These are phyloP conservation scores for Ophiostoma piceae DNA, from an alignment of 2,329 filamentous ascomycete genomes.

Conservation along the genomic window DNA sequence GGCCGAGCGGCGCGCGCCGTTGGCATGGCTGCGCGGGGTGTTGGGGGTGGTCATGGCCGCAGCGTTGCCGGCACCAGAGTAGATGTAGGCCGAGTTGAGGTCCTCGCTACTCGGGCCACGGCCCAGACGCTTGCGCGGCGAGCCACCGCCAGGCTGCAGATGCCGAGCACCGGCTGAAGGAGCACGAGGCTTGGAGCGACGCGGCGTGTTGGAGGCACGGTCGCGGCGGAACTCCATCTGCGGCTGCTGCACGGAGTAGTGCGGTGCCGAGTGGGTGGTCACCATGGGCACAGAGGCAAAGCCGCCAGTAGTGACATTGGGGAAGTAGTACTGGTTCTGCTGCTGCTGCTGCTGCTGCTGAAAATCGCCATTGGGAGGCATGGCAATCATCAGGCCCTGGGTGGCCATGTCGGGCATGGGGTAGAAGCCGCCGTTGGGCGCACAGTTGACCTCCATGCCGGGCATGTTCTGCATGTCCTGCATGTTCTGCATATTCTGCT, in stretches of 20 bases:
- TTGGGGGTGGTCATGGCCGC: constrained; percentile 17
- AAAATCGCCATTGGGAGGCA: constrained; percentile 39
- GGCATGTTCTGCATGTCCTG: neutral
- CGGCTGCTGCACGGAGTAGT: constrained; percentile 13
- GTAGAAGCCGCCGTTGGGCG: constrained; percentile 12
- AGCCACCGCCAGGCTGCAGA: constrained; percentile 35
- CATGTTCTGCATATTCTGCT: constrained; percentile 11
- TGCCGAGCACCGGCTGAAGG: constrained; percentile 52
- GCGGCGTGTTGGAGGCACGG: constrained; percentile 25
- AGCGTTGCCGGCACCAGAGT: neutral
- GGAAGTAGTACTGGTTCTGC: constrained; percentile 27
- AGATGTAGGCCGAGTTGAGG: constrained; percentile 12
- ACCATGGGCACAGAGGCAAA: constrained; percentile 12
- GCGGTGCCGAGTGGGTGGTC: constrained; percentile 15
- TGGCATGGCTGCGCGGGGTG: constrained; percentile 19
- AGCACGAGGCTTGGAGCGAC: constrained; percentile 47
- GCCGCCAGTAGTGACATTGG: constrained; percentile 12
- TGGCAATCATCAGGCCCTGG: constrained; percentile 49
- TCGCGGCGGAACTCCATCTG: constrained; percentile 24
- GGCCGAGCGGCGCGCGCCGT: constrained; percentile 28
- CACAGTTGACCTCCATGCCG: constrained; percentile 21
- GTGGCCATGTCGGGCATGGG: constrained; percentile 31
- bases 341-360: constrained; percentile 26
- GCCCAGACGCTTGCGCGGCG: constrained; percentile 39
- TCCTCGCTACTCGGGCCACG: constrained; percentile 4